phyloP scores from a whole-genome alignment of 208 protist genomes.

The Kentomonas sorsogonicus region DNA sequence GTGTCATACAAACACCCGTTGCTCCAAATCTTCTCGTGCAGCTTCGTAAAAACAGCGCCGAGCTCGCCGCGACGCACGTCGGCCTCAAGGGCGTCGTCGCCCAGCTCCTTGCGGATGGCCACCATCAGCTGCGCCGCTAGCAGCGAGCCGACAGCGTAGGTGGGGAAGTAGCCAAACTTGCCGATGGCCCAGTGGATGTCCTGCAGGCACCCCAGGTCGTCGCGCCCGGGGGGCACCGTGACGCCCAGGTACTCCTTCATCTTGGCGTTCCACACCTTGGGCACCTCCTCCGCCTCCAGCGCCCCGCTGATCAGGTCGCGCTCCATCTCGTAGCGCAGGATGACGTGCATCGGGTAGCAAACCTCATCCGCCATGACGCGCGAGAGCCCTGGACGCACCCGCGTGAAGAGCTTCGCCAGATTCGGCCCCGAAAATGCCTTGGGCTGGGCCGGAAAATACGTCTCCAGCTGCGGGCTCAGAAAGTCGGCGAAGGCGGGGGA shows the following conservation, averaged over 20 bases:
- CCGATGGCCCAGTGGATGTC: constrained; percentile 78
- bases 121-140: constrained; percentile 62
- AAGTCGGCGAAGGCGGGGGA: constrained; percentile 51
- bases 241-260: constrained; percentile 79
- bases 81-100: constrained; percentile 24
- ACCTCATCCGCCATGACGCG: constrained; percentile 80
- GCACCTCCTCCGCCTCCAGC: constrained; percentile 61
- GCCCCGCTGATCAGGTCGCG: constrained; percentile 58
- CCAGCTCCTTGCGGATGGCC: constrained; percentile 39
- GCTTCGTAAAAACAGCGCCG: constrained; percentile 29
- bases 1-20: constrained; percentile 34
- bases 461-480: constrained; percentile 27
- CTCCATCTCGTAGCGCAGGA: constrained; percentile 84
- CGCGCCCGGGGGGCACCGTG: constrained; percentile 51
- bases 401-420: constrained; percentile 6
- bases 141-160: constrained; percentile 75
- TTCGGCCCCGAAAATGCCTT: not conserved
- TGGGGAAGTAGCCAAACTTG: constrained; percentile 83
- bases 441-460: constrained; percentile 43
- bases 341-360: constrained; percentile 78
- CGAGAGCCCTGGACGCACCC: constrained; percentile 51
- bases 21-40: constrained; percentile 59
- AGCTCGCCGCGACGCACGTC: constrained; percentile 42
- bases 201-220: constrained; percentile 65
- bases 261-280: constrained; percentile 69